A percentile compares a stretch with the other conserved stretches of the same genome.
Conservation (phyloP, 2,329 filamentous ascomycete species). For the Davidsoniella neocaledoniae region DNA sequence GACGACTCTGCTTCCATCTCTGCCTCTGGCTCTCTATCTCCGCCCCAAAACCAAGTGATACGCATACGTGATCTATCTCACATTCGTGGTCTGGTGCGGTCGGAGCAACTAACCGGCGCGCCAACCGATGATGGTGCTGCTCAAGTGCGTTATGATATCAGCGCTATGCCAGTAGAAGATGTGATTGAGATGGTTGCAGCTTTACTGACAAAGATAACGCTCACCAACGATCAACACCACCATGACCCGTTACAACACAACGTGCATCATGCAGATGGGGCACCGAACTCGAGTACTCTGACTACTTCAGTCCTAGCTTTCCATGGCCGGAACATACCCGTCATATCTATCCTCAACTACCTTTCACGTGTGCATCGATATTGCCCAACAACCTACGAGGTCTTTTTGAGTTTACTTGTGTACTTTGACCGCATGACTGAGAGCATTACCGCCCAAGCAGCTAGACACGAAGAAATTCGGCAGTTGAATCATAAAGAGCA, state of each 20-base stretch:
- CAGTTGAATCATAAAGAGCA: too few relatives aligned
- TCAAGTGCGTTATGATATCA: slow-evolving; percentile 73
- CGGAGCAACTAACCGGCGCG: slow-evolving; percentile 47
- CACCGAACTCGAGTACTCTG: neutral
- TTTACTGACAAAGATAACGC: slow-evolving; percentile 89
- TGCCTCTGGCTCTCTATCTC: neutral
- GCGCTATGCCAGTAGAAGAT: slow-evolving; percentile 89
- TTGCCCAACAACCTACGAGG: slow-evolving; percentile 95
- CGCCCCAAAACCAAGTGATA: slow-evolving; percentile 34
- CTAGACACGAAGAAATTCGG: slow-evolving; percentile 18
- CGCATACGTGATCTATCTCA: slow-evolving; percentile 79
- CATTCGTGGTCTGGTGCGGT: slow-evolving; percentile 72
- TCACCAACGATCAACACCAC: slow-evolving; percentile 88
- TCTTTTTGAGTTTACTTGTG: slow-evolving; percentile 84
- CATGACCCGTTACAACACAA: slow-evolving; percentile 64
- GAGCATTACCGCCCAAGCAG: slow-evolving; percentile 67
- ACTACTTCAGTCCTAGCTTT: slow-evolving; percentile 66
- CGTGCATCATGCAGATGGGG: slow-evolving; percentile 25
- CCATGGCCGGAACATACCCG: slow-evolving; percentile 94
- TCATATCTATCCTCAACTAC: slow-evolving; percentile 93
- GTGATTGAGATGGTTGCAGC: slow-evolving; percentile 99
- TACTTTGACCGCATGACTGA: slow-evolving; percentile 99
- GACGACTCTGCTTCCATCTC: neutral
- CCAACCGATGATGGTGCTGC: slow-evolving; percentile 13
- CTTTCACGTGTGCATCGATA: slow-evolving; percentile 95